phyloP scores from a whole-genome alignment of 768 basidiomycete species.

The Pisolithus tinctorius region DNA sequence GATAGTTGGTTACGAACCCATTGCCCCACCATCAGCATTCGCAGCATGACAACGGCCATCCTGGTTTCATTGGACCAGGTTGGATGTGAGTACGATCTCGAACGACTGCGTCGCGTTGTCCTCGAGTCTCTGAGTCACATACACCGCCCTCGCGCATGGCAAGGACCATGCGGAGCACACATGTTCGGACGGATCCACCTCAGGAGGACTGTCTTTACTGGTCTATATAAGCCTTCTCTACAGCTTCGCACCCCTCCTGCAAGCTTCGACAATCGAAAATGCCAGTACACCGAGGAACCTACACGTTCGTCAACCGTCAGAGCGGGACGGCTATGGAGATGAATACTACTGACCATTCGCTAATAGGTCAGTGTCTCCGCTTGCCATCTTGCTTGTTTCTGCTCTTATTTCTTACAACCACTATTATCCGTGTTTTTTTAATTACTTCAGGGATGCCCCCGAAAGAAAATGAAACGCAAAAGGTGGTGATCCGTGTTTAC shows the following conservation, averaged over 20 bases:
- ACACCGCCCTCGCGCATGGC: background rate
- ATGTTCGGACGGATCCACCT: background rate
- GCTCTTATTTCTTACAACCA: background rate
- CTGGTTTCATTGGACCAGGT: too few relatives aligned
- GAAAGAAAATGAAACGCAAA: slow-evolving; percentile 22
- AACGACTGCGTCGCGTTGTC: too few relatives aligned
- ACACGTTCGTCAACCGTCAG: slow-evolving; percentile 25
- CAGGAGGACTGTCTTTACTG: background rate
- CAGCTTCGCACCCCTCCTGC: background rate
- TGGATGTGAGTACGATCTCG: too few relatives aligned
- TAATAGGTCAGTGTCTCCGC: slow-evolving; percentile 15
- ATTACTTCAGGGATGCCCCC: slow-evolving; percentile 21
- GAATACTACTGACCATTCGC: slow-evolving; percentile 12
- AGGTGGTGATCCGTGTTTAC: slow-evolving; percentile 7
- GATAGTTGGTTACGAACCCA: too few relatives aligned
- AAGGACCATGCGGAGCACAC: background rate
- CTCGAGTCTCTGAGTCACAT: too few relatives aligned
- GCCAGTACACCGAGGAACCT: slow-evolving; percentile 25
- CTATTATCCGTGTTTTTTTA: too few relatives aligned
- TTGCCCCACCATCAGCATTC: too few relatives aligned
- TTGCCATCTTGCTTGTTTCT: background rate
- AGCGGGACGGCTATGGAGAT: slow-evolving; percentile 27
- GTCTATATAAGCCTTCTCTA: slow-evolving; percentile 1
- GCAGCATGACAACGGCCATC: too few relatives aligned
- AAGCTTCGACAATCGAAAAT: slow-evolving; percentile 3